Base-by-base conservation (phyloP, 345 rosid genomes). In the Cardiospermum halicacabum region DNA sequence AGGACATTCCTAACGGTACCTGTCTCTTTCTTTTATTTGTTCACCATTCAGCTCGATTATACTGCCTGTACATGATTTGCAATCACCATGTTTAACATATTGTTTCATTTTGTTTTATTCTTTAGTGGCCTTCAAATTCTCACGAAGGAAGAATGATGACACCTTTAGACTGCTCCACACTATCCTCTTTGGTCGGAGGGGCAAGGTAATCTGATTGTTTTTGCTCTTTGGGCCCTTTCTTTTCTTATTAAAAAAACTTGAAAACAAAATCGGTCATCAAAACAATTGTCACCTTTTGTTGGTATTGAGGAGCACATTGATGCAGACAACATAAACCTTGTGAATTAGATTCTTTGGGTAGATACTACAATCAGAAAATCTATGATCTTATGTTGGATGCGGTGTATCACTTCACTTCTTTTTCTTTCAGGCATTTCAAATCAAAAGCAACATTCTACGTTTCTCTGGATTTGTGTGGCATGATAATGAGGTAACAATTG, bases 381-480 rank as follows among this genome's bases (percentile, higher is more conserved):
- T 27, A 26, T 12, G 37, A 24, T 5, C 21, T 60, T 50, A 34
- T 37, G 18, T 21, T 19, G 59, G 21, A 11, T 54, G 18, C 50
- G 57, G 54, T 71, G 48, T 71, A 57, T 49, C 58, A 72, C 64
- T 64, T 53, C 18, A n/a, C 37, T 64, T 68, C 74, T 65, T 68
- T 78, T 19, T 59, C 75, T 75, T 71, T 81, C 91, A 93, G 99
- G 97, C 97, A 36, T 53, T 78, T 71, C 89, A 88, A 76, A 64
- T 93, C 72, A 93, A 85, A 90, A 78, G 83, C 59, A 82, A 93
- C 72, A 79, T 93, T 70, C 78, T 85, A 25, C 84, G 86, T 53
- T 93, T 93, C 72, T 91, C 99, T 76, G 99, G 99, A 59, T 93
- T 80, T 78, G 88, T 78, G 31, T 91, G 96, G 99, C 92, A 74